These are phyloP conservation scores for Neurospora discreta DNA, from an alignment of 495 filamentous ascomycete genomes.

Conservation along the genomic window DNA sequence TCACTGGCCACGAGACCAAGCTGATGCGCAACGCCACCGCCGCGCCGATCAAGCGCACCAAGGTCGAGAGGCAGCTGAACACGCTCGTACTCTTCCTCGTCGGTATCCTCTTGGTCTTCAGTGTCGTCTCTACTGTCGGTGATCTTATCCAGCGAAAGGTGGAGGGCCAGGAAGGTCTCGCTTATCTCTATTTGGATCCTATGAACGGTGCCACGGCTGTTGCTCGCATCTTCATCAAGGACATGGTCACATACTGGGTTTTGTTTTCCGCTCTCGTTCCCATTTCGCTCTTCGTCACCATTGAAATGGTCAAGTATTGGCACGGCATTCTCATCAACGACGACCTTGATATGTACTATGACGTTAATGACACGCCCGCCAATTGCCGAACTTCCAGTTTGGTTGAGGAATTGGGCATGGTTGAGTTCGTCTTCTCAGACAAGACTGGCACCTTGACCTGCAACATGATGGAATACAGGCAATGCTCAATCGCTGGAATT, in stretches of 20 bases:
- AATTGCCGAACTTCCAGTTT: conserved; percentile 92
- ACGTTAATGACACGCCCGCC: conserved; percentile 87
- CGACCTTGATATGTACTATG: conserved; percentile 96
- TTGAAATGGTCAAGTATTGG: conserved; percentile 96
- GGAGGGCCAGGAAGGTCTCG: conserved; percentile 39
- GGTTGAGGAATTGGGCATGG: conserved; percentile 95
- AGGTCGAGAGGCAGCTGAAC: conserved; percentile 88
- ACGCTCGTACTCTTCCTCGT: conserved; percentile 85
- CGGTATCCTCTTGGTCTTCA: conserved; percentile 70
- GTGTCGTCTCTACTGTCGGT: conserved; percentile 80
- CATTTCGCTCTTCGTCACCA: conserved; percentile 94
- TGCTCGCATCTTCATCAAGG: conserved; percentile 77
- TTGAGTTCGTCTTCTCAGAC: conserved; percentile 97
- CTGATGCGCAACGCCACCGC: conserved; percentile 98
- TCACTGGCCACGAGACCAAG: conserved; percentile 98
- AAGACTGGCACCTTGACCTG: conserved; percentile 99
- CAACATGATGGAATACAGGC: conserved; percentile 98
- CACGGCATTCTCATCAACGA: conserved; percentile 95
- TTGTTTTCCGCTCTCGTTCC: conserved; percentile 96
- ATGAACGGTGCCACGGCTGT: conserved; percentile 33
- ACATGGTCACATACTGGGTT: conserved; percentile 97
- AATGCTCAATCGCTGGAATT: conserved; percentile 84
- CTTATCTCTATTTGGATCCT: conserved; percentile 57
- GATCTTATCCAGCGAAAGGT: conserved; percentile 70
- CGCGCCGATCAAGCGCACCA: conserved; percentile 93